These are phyloP conservation scores for Tephrocybe sp. DNA, from an alignment of 768 basidiomycete genomes.

Conservation along the genomic window DNA sequence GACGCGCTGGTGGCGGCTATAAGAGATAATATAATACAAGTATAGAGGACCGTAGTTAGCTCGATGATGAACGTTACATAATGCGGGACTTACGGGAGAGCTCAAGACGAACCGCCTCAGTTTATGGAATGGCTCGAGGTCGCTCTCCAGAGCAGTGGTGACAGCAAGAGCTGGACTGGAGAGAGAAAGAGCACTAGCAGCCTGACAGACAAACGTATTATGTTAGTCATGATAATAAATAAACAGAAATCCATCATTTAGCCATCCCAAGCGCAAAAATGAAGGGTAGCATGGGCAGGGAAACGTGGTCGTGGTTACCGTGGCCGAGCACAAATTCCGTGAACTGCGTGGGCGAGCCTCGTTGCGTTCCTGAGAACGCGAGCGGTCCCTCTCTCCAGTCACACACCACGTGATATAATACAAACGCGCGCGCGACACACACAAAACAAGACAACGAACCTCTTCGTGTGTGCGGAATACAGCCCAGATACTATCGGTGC, in stretches of 20 bases:
- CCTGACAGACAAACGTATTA: conserved; percentile 38
- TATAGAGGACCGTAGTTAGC: conserved; percentile 9
- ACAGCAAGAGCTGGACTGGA: conserved; percentile 47
- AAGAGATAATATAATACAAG: too few relatives aligned
- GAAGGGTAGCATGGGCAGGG: conserved; percentile 17
- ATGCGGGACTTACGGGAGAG: conserved; percentile 16
- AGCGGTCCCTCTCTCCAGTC: conserved; percentile 7
- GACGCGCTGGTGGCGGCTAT: conserved; percentile 20
- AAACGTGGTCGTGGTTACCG: conserved; percentile 18
- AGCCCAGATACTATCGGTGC: conserved; percentile 46
- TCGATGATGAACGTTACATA: conserved; percentile 18
- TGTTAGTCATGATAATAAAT: conserved; percentile 17
- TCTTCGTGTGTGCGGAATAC: conserved; percentile 63
- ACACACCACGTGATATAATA: conserved; percentile 28
- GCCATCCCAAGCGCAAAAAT: conserved; percentile 8
- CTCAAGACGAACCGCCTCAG: conserved; percentile 42
- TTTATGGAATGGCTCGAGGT: conserved; percentile 62
- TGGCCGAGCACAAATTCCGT: conserved; percentile 22
- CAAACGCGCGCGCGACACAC: not conserved
- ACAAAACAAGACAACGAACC: conserved; percentile 36
- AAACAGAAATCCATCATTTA: not conserved
- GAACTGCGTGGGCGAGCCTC: conserved; percentile 27
- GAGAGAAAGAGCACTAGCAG: conserved; percentile 52
- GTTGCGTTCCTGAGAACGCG: conserved; percentile 17
- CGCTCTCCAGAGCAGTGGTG: conserved; percentile 58